Evolutionary conservation across 257 asterid species (phyloP).

Genomic region (Nicotiana attenuata): DNA sequence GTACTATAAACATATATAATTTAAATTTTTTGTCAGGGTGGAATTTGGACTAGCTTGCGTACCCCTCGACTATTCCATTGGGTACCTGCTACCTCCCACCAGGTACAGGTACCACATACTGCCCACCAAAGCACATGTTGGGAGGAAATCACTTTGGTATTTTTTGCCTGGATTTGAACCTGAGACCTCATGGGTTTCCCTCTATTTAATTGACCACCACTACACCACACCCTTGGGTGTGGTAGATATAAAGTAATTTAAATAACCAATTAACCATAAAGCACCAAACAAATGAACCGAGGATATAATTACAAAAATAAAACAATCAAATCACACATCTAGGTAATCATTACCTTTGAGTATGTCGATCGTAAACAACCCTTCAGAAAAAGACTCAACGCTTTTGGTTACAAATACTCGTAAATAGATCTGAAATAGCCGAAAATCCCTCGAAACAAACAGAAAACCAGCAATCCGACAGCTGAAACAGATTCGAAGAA

Average conservation of each 20-base stretch:
- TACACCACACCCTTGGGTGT: too few relatives aligned
- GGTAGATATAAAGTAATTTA: background rate
- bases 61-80: too few relatives aligned
- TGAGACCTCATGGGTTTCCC: too few relatives aligned
- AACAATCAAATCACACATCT: background rate
- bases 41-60: too few relatives aligned
- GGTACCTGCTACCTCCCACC: too few relatives aligned
- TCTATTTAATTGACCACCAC: too few relatives aligned
- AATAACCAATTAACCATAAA: background rate
- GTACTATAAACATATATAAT: background rate
- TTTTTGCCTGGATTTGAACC: too few relatives aligned
- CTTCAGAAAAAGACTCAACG: background rate
- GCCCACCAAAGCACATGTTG: too few relatives aligned
- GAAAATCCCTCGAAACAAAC: slow-evolving; percentile 9
- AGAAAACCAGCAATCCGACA: slow-evolving; percentile 11
- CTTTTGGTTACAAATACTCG: background rate
- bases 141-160: too few relatives aligned
- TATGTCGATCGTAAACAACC: background rate
- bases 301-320: background rate
- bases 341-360: background rate
- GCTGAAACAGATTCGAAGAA: slow-evolving; percentile 10
- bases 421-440: background rate
- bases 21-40: too few relatives aligned
- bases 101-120: too few relatives aligned
- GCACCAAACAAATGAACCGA: background rate